These are phyloP conservation scores for Xylaria sp. DNA, from an alignment of 2,329 filamentous ascomycete genomes.

Conservation along the genomic window DNA sequence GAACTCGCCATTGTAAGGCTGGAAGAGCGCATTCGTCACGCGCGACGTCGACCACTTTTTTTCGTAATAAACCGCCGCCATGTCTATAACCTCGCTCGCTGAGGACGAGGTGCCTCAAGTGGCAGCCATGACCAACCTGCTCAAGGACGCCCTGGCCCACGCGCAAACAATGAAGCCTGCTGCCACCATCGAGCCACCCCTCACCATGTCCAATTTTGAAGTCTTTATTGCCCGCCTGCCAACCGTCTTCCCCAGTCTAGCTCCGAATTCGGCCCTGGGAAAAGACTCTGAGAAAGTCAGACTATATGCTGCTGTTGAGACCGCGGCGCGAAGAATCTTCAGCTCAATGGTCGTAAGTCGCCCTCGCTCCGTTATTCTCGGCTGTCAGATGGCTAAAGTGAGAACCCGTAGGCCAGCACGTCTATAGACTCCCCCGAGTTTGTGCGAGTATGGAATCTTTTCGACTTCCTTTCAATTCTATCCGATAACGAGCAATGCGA, in stretches of 20 bases:
- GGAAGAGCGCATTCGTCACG: neutral
- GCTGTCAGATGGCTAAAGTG: slow-evolving; percentile 43
- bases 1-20: neutral
- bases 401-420: slow-evolving; percentile 65
- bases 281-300: slow-evolving; percentile 52
- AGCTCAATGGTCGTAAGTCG: slow-evolving; percentile 74
- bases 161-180: slow-evolving; percentile 65
- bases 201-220: slow-evolving; percentile 71
- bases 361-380: neutral
- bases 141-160: slow-evolving; percentile 63
- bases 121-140: slow-evolving; percentile 56
- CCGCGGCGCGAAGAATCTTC: slow-evolving; percentile 80
- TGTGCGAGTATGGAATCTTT: slow-evolving; percentile 86
- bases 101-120: slow-evolving; percentile 60
- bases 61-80: slow-evolving; percentile 9
- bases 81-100: slow-evolving; percentile 56
- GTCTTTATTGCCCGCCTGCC: slow-evolving; percentile 54
- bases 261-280: slow-evolving; percentile 36
- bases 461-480: slow-evolving; percentile 88
- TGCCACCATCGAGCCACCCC: slow-evolving; percentile 71
- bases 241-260: slow-evolving; percentile 46
- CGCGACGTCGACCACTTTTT: neutral
- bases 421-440: slow-evolving; percentile 80
- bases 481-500: slow-evolving; percentile 82
- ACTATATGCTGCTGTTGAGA: slow-evolving; percentile 78